Evolutionary conservation across 306 rosid genomes (phyloP), one percentile per base, ranked within the genome.

Genomic region (Pyrus bretschneideri): DNA sequence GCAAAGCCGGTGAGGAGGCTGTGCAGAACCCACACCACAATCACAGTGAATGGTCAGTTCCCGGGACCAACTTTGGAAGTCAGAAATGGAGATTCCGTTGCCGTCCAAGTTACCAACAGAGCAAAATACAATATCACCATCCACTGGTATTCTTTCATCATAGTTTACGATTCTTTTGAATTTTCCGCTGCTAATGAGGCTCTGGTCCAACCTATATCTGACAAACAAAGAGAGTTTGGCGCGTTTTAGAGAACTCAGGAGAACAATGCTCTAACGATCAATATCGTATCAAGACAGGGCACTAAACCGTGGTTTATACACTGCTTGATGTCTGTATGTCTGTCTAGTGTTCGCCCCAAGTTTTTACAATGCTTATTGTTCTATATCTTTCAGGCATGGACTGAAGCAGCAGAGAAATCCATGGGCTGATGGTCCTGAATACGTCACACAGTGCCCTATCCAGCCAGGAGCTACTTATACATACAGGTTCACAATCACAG

Each of bases 371-470:
- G 55, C 21, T 5, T 51, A 15, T 15, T 51, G 3, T 51, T 51
- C 55, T 51, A 6, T 51, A 9, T 79, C 44, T 3, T 61, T 59
- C 82, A 95, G 98, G 98, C 98, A 95, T 83, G 98, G 98, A 44
- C 11, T 95, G 18, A 85, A 85, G 80, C 93, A 89, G 93, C 83
- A 88, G 68, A 81, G 83, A 78, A 95, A 95, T 76, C 98, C 98
- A 77, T 95, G 98, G 98, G 97, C 97, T 17, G 98, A 95, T 71
- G 98, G 98, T 3, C 97, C 98, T 1, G 88, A 81, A 67, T 95
- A 89, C 71, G 83, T 95, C 52, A 92, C 97, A 38, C 97, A 95
- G 69, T 95, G 98, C 83, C 93, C 97, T 21, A 95, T 95, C 72
- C 86, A 85, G 81, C 96, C 98, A 13, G 96, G 97, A 12, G 97